A percentile compares a stretch with the other conserved stretches of the same genome.
Evolutionary conservation across 169 alveolate species (phyloP).

Genomic region (Cyclospora cayetanensis): DNA sequence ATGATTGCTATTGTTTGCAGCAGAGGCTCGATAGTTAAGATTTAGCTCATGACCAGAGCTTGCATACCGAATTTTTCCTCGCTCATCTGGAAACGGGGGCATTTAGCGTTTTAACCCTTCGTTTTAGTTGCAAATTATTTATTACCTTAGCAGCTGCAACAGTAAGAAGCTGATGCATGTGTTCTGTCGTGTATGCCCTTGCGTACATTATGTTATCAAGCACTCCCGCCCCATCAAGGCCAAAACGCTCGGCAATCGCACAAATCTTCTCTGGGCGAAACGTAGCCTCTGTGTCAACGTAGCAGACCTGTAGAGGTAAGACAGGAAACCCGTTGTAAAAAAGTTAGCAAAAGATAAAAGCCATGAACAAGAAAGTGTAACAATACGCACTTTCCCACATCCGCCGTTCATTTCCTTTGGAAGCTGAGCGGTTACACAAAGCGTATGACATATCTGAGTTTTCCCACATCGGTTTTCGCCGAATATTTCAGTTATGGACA

Average conservation of each 20-base stretch:
- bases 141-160: slow-evolving; percentile 70
- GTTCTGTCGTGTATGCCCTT: slow-evolving; percentile 65
- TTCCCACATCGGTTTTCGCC: slow-evolving; percentile 99
- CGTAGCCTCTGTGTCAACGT: slow-evolving; percentile 99
- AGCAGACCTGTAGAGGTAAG: slow-evolving; percentile 82
- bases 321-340: not conserved
- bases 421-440: slow-evolving; percentile 93
- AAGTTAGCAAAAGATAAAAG: not conserved
- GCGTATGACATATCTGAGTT: slow-evolving; percentile 98
- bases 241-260: slow-evolving; percentile 97
- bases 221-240: slow-evolving; percentile 89
- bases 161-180: slow-evolving; percentile 64
- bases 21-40: too few species aligned
- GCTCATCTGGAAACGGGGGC: slow-evolving; percentile 42
- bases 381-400: slow-evolving; percentile 87
- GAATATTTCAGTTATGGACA: slow-evolving; percentile 96
- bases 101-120: not conserved
- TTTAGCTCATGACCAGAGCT: not conserved
- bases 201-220: slow-evolving; percentile 97
- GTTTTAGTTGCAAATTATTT: not conserved
- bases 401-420: slow-evolving; percentile 96
- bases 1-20: slow-evolving; percentile 74
- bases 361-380: not conserved
- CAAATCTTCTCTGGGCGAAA: slow-evolving; percentile 99
- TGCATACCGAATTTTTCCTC: slow-evolving; percentile 59